phyloP scores from a whole-genome alignment of 805 yeast genomes.

The Saccharomycopsis fibuligera region DNA sequence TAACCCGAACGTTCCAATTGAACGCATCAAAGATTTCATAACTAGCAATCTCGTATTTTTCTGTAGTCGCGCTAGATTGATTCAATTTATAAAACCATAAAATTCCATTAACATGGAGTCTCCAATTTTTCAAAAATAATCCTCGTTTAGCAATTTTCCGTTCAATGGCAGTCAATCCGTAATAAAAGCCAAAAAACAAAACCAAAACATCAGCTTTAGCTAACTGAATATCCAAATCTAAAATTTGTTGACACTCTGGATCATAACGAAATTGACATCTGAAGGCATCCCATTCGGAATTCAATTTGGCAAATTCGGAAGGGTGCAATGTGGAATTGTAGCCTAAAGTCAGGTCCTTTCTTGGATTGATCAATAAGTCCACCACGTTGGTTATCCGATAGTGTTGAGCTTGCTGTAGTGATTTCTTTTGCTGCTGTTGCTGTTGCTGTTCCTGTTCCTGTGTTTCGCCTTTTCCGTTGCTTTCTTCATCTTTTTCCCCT shows the following conservation, averaged over 20 bases:
- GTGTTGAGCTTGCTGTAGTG: neutral
- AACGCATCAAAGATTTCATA: conserved; percentile 19
- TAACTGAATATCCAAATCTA: conserved; percentile 7
- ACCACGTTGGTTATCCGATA: neutral
- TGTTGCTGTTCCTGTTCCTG: too few species aligned
- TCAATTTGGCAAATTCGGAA: conserved; percentile 12
- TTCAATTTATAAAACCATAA: conserved; percentile 15
- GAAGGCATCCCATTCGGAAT: conserved; percentile 18
- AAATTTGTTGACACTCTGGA: neutral
- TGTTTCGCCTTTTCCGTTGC: too few species aligned
- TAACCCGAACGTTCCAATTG: conserved; percentile 13
- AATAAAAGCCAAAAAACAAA: conserved; percentile 21
- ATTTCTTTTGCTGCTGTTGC: too few species aligned
- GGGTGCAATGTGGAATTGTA: conserved; percentile 12
- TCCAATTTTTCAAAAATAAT: conserved; percentile 17
- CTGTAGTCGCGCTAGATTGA: neutral
- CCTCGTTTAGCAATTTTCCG: conserved; percentile 15
- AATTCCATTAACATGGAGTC: conserved; percentile 11
- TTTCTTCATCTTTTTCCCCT: neutral
- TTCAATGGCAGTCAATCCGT: conserved; percentile 15
- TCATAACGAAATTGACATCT: conserved; percentile 6
- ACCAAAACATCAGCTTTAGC: conserved; percentile 9
- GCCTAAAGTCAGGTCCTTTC: conserved; percentile 8
- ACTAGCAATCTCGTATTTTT: conserved; percentile 9
- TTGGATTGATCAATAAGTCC: conserved; percentile 10